phyloP scores from a whole-genome alignment of 352 stramenopile species.

The Pythium scleroteichum region DNA sequence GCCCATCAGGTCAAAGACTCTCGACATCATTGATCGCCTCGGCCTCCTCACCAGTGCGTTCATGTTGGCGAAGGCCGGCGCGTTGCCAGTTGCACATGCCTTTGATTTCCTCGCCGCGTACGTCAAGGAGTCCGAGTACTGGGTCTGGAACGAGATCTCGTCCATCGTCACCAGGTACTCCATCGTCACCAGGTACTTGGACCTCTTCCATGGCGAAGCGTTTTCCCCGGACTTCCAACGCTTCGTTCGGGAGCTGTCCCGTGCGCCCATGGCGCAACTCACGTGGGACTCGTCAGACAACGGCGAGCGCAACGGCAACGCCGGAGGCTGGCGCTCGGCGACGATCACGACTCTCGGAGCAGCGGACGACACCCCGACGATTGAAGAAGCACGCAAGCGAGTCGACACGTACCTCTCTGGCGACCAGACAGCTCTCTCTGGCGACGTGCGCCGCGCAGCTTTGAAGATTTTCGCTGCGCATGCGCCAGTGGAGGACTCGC shows the following conservation, averaged over 20 bases:
- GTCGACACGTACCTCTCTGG: conserved; percentile 52
- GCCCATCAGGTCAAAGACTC: conserved; percentile 43
- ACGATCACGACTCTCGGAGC: conserved; percentile 53
- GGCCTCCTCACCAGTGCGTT: conserved; percentile 92
- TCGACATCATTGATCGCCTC: conserved; percentile 87
- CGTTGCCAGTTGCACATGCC: conserved; percentile 43
- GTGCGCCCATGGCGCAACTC: conserved; percentile 42
- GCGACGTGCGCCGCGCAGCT: conserved; percentile 52
- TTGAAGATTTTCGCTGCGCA: conserved; percentile 42
- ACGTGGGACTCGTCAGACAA: conserved; percentile 42
- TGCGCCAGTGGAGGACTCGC: background rate
- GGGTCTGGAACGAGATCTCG: conserved; percentile 72
- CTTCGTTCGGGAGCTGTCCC: conserved; percentile 55
- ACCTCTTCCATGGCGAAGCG: conserved; percentile 45
- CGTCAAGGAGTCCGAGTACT: conserved; percentile 46
- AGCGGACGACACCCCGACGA: conserved; percentile 48
- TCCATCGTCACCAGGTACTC: conserved; percentile 41
- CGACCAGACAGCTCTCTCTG: conserved; percentile 40
- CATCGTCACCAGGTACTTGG: conserved; percentile 48
- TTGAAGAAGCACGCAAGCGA: conserved; percentile 48
- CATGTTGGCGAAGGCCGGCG: conserved; percentile 70
- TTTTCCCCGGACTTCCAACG: conserved; percentile 49
- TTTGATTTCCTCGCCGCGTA: conserved; percentile 60
- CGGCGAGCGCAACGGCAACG: conserved; percentile 4
- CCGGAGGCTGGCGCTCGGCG: conserved; percentile 58